Evolutionary conservation across 805 yeast species (phyloP), one percentile per base, ranked within the genome.

Genomic region (Brettanomyces sp.): DNA sequence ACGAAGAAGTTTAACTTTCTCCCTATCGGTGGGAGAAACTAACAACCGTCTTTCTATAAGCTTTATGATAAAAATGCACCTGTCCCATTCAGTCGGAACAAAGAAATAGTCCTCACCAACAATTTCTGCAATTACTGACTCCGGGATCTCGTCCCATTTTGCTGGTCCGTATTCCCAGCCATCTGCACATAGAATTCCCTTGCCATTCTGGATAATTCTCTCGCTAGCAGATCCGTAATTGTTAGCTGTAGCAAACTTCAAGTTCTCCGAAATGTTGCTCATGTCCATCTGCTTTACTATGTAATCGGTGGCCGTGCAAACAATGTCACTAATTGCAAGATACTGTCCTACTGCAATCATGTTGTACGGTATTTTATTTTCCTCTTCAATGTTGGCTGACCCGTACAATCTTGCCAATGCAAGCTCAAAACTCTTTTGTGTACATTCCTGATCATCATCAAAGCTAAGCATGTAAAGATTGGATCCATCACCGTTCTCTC

Each of bases 31-130:
- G 18, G 24, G 24, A 3, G 45, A 44, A 9, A 42, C 12, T 0
- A 41, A 4, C 7, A 52, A 47, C 32, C 72, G 51, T 55, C 72
- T 56, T 48, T 69, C 72, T 37, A 72, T 62, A 41, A 74, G 52
- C 39, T 61, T 66, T 35, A 73, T 67, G 3, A 71, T 62, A 49
- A 77, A 76, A 28, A 71, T 49, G 39, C 77, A 73, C 44, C 82
- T 62, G 39, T 75, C 79, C 78, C 78, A 75, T 54, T 77, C 82
- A 2, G 68, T 66, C 2, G 77, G 76, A 4, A 74, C 74, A 55
- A 72, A 77, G 50, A 77, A 76, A 21, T 70, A 72, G 51, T 77
- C 79, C 14, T 69, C 63, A 0, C 74, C 69, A 12, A 76, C 65
- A 5, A 74, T 73, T 25, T 68, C 70, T 0, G 70, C 64, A 13